Percentiles rank a stretch among this genome's conserved stretches.
Conservation (phyloP, 2,329 filamentous ascomycete genomes). For the Diaporthe humulicola region DNA sequence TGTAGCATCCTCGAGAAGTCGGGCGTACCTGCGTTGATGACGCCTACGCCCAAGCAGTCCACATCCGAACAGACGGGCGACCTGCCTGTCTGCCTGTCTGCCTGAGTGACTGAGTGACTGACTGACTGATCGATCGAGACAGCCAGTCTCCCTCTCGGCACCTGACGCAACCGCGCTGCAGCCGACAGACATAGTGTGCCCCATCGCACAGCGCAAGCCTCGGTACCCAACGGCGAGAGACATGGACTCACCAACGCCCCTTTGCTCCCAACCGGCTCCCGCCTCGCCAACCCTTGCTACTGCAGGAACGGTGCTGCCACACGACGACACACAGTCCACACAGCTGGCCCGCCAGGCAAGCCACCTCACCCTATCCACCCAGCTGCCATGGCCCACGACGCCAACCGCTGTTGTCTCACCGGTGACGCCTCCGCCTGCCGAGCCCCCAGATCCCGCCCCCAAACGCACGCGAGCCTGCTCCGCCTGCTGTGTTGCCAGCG, state of each 20-base stretch:
- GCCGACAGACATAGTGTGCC: slow-evolving; percentile 10
- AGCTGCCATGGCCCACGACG: slow-evolving; percentile 6
- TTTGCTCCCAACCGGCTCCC: slow-evolving; percentile 3
- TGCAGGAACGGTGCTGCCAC: slow-evolving; percentile 32
- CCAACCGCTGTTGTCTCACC: slow-evolving; percentile 14
- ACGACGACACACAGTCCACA: slow-evolving; percentile 34
- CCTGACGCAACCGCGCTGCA: slow-evolving; percentile 22
- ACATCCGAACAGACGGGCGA: not conserved
- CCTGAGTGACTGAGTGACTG: not conserved
- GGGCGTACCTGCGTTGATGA: slow-evolving; percentile 12
- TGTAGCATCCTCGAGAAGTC: not conserved
- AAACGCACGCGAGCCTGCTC: slow-evolving; percentile 27
- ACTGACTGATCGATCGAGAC: not conserved
- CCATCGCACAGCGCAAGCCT: slow-evolving; percentile 24
- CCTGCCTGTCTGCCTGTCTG: not conserved
- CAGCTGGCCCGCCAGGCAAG: slow-evolving; percentile 45
- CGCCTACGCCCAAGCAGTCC: not conserved
- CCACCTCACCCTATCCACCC: slow-evolving; percentile 43
- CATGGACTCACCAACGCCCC: slow-evolving; percentile 1
- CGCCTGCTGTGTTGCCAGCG: slow-evolving; percentile 33
- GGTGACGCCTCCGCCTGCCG: slow-evolving; percentile 6
- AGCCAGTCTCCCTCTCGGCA: not conserved
- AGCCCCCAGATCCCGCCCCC: not conserved
- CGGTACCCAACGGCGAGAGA: slow-evolving; percentile 20
- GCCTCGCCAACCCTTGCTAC: slow-evolving; percentile 30